Evolutionary conservation across 1,284 basidiomycete genomes (phyloP), one percentile per base, ranked within the genome.

Genomic region (Apiotrichum gracile): DNA sequence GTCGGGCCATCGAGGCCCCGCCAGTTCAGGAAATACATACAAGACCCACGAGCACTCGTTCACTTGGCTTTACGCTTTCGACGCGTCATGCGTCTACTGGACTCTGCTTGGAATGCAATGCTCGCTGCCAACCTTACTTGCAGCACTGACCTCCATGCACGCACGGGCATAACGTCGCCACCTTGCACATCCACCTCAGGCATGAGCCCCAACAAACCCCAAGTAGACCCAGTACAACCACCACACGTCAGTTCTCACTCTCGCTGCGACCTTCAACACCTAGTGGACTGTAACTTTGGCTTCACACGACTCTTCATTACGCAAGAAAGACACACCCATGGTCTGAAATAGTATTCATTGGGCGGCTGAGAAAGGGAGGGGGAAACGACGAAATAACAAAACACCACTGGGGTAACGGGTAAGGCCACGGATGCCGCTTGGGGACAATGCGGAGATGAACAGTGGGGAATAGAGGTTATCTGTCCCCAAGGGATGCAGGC

Each of bases 281-380:
- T 14, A 21, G n/a, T 21, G 25, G 7, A 8, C 25, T 40, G 12
- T 14, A 17, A 31, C 8, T 44, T 8, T 19, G 46, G 44, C 55
- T 57, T 52, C 51, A 49, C 43, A 57, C 55, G 41, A 35, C 39
- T 31, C 55, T 57, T 54, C 56, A 57, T 57, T 53, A 57, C 42
- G 39, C 42, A 49, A 47, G 33, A 49, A 51, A 44, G 40, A 22
- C 46, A 47, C 52, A 43, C 50, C 49, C 48, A 53, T 27, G 48
- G 48, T 49, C 57, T 59, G 57, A 59, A 58, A 52, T 58, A 59
- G 42, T 59, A 59, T 59, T 59, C 57, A 59, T 59, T 58, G 53
- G 53, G 53, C 39, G 51, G 54, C 49, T 45, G 47, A 44, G 42
- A 44, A 58, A 52, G 51, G 53, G 47, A 49, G 38, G 47, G 42